These are phyloP conservation scores for Schrenkiella parvula DNA, from an alignment of 345 rosid species.

Conservation along the genomic window DNA sequence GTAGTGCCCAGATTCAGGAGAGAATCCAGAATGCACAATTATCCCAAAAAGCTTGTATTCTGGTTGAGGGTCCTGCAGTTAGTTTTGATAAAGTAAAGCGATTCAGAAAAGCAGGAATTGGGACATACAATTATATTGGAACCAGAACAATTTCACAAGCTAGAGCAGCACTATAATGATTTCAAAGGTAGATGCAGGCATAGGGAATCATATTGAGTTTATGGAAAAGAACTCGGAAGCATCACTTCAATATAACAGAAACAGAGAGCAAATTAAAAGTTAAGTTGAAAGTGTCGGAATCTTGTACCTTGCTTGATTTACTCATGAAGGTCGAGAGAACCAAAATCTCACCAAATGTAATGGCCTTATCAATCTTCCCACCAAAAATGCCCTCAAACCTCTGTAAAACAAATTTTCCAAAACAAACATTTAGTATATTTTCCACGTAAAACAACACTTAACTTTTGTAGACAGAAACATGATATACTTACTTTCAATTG, in stretches of 20 bases:
- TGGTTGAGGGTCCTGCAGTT: conserved; percentile 72
- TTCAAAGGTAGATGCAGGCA: not conserved
- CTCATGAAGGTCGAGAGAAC: conserved; percentile 84
- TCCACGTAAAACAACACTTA: not conserved
- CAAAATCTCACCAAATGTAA: conserved; percentile 75
- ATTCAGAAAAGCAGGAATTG: not conserved
- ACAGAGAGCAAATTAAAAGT: not conserved
- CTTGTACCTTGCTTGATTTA: conserved; percentile 76
- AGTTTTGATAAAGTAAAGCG: not conserved
- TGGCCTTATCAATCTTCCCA: conserved; percentile 76
- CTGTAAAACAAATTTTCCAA: conserved; percentile 36
- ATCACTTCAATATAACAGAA: not conserved
- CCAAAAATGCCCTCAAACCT: conserved; percentile 89
- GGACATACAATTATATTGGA: not conserved
- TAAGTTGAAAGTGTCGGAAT: conserved; percentile 17
- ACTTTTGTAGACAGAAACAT: not conserved
- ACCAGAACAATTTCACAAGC: not conserved
- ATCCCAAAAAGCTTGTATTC: conserved; percentile 94
- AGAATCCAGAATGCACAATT: conserved; percentile 89
- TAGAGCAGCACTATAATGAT: conserved; percentile 2
- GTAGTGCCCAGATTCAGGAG: conserved; percentile 95
- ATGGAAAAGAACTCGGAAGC: not conserved
- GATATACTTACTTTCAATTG: conserved; percentile 70
- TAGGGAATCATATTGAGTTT: not conserved
- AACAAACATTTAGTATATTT: not conserved